Base-by-base conservation (phyloP, 2,329 filamentous ascomycete species). In the Proliferodiscus dingleyae region DNA sequence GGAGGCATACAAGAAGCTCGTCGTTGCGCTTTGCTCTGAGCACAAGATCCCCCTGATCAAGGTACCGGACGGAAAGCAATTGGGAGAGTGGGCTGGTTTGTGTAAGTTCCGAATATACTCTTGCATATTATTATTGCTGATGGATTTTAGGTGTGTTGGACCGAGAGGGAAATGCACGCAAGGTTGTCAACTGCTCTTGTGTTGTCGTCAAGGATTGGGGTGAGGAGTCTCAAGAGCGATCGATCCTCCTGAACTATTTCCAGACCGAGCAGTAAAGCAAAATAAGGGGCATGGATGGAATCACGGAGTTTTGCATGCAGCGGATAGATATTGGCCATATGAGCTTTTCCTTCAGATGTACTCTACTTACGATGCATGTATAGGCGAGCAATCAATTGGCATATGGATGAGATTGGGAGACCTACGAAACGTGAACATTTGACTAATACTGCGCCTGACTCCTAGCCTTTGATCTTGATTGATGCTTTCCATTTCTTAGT, bases 101-200 rank as follows among this genome's bases (percentile, higher is more conserved):
- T 98, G 93, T 97, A 83, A 71, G 91, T 90, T 57, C 33, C 47
- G 47, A 42, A n/a, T 40, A 45, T 19, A 69, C 9, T 9, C 1
- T 16, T 8, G 36, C 11, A 4, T 30, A 54, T 46, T 23, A 42
- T 40, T 24, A 34, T 47, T 23, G 38, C 57, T 58, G 43, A 57
- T 41, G 36, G 9, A 37, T 15, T 26, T 56, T 52, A 96, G 91
- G 91, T 78, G 90, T 96, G 64, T 84, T 98, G 66, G 93, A 98
- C 80, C 91, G 93, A 69, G 93, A 98, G 78, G 93, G 93, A 66
- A 98, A 98, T 76, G 89, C 93, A 67, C 88, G 93, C 76, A 98
- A 98, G 86, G 91, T 98, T 63, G 93, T 98, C 79, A 98, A 98
- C 87, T 98, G 93, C 89, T 97, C 91, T 69, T 97, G 93, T 81